Conservation (phyloP, 2,329 filamentous ascomycete genomes). For the Penicillium sp. region DNA sequence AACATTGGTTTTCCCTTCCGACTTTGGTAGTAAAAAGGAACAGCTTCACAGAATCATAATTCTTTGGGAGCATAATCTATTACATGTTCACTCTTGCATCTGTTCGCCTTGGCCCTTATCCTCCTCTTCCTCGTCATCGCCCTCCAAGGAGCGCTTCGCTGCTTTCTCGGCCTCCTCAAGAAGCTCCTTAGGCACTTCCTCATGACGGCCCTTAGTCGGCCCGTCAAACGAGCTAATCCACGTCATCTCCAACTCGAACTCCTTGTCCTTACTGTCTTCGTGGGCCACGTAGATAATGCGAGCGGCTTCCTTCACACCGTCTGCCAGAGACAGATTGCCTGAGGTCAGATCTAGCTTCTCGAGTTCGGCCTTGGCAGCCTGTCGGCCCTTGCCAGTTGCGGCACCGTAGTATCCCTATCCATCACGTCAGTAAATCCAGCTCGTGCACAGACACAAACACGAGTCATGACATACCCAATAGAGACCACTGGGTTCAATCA, state of each 20-base stretch:
- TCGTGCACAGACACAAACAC: background rate
- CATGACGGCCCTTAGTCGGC: slow-evolving; percentile 87
- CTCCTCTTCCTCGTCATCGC: slow-evolving; percentile 80
- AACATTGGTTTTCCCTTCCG: no score
- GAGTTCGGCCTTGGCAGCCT: slow-evolving; percentile 95
- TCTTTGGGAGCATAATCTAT: slow-evolving; percentile 22
- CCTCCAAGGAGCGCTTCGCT: slow-evolving; percentile 86
- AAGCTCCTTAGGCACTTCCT: slow-evolving; percentile 89
- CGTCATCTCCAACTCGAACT: slow-evolving; percentile 98
- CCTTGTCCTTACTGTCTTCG: slow-evolving; percentile 99
- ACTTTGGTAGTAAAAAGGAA: background rate
- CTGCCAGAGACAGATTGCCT: slow-evolving; percentile 73
- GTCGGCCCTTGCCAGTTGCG: slow-evolving; percentile 93
- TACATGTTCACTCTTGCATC: slow-evolving; percentile 76
- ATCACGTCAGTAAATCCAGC: slow-evolving; percentile 22
- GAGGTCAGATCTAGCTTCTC: slow-evolving; percentile 92
- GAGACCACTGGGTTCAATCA: slow-evolving; percentile 95
- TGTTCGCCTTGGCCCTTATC: slow-evolving; percentile 68
- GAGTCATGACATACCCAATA: slow-evolving; percentile 70
- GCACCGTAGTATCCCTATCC: slow-evolving; percentile 88
- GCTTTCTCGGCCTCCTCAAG: slow-evolving; percentile 88
- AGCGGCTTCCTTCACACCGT: slow-evolving; percentile 94
- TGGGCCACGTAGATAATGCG: slow-evolving; percentile 97
- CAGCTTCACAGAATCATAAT: slow-evolving; percentile 16
- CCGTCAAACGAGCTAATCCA: slow-evolving; percentile 88